phyloP scores from a whole-genome alignment of 2,329 filamentous ascomycete species.

The Xylariaceae sp. region DNA sequence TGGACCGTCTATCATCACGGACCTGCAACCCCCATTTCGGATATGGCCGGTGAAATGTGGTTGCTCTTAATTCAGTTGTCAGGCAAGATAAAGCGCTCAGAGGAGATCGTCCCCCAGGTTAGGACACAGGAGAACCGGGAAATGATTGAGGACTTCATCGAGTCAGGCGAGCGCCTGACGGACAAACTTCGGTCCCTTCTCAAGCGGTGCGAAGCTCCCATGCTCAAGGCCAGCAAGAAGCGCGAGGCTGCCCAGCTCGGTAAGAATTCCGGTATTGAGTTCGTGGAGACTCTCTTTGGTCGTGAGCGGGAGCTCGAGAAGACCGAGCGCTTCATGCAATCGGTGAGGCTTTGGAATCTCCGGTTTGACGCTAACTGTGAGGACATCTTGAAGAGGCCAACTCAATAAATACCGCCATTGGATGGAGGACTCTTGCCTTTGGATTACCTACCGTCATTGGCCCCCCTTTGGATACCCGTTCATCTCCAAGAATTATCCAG shows the following conservation, averaged over 20 bases:
- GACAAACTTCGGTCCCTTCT: slow-evolving; percentile 84
- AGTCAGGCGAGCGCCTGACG: slow-evolving; percentile 85
- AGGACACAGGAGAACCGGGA: slow-evolving; percentile 76
- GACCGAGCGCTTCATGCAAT: slow-evolving; percentile 92
- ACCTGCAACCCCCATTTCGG: slow-evolving; percentile 80
- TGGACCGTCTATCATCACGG: slow-evolving; percentile 95
- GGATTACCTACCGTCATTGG: slow-evolving; percentile 5
- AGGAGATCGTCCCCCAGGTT: slow-evolving; percentile 77
- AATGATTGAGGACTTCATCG: slow-evolving; percentile 88
- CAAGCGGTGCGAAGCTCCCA: slow-evolving; percentile 90
- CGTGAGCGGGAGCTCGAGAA: slow-evolving; percentile 86
- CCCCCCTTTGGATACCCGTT: slow-evolving; percentile 2
- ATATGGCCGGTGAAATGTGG: slow-evolving; percentile 95
- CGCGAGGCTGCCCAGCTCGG: slow-evolving; percentile 77
- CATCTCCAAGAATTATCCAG: slow-evolving; percentile 7
- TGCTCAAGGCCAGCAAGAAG: slow-evolving; percentile 86
- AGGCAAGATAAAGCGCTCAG: slow-evolving; percentile 90
- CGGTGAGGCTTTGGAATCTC: slow-evolving; percentile 86
- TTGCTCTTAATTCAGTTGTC: slow-evolving; percentile 91
- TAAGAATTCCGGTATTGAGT: slow-evolving; percentile 91
- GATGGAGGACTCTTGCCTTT: slow-evolving; percentile 9
- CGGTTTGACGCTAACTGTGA: slow-evolving; percentile 97
- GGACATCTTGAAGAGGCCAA: slow-evolving; percentile 75
- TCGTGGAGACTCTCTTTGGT: slow-evolving; percentile 95
- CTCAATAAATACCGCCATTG: slow-evolving; percentile 50